Conservation (phyloP, 2,329 filamentous ascomycete species). For the Xylariaceae sp. region DNA sequence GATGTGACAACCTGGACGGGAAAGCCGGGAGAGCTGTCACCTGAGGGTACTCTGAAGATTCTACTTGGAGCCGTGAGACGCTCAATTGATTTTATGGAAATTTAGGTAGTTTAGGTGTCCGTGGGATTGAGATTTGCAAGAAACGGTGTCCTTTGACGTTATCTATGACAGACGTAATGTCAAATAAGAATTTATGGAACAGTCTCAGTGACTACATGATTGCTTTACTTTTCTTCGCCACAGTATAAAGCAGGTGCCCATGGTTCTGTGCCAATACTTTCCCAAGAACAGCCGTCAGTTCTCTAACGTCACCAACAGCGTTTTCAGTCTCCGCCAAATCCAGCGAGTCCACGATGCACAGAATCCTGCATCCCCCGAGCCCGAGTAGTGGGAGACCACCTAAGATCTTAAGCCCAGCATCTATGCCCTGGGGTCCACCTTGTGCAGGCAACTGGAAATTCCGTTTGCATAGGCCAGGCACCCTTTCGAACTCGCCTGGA, state of each 20-base stretch:
- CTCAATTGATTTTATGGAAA: constrained; percentile 32
- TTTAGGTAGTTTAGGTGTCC: constrained; percentile 12
- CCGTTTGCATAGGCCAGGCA: constrained; percentile 2
- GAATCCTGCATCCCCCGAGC: background rate
- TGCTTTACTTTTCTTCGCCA: background rate
- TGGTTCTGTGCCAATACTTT: constrained; percentile 7
- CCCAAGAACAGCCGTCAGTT: constrained; percentile 5
- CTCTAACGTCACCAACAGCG: background rate
- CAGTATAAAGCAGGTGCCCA: constrained; percentile 23
- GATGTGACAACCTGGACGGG: constrained; percentile 71
- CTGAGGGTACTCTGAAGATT: constrained; percentile 68
- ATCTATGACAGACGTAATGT: background rate
- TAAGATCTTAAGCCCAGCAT: constrained; percentile 20
- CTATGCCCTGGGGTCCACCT: constrained; percentile 17
- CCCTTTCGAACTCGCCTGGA: constrained; percentile 14
- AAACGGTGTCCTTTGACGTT: too few relatives aligned
- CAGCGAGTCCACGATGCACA: constrained; percentile 27
- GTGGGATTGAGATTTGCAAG: too few relatives aligned
- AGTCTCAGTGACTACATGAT: too few relatives aligned
- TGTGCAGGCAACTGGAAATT: constrained; percentile 17
- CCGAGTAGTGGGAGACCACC: constrained; percentile 18
- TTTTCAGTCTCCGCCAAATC: constrained; percentile 4
- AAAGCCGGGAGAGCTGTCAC: constrained; percentile 54
- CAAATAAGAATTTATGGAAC: background rate
- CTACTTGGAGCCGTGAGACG: constrained; percentile 64